Evolutionary conservation across 306 rosid genomes (phyloP).

Genomic region (barrel medic (Medicago truncatula)): MtrunA17r5.0-ANR NC_053047.1:12614501-12615000

Average conservation of each 20-base stretch:
- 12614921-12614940: background rate
- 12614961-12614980: background rate
- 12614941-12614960: background rate
- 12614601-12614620: background rate
- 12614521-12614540: no score
- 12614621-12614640: constrained; percentile 7
- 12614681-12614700: constrained; percentile 30
- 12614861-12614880: background rate
- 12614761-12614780: constrained; percentile 30
- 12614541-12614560: no score
- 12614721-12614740: constrained; percentile 38
- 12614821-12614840: constrained; percentile 34
- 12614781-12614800: constrained; percentile 11
- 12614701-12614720: constrained; percentile 47
- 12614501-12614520: background rate
- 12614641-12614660: constrained; percentile 42
- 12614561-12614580: no score
- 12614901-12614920: background rate
- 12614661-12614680: constrained; percentile 17
- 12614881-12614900: background rate
- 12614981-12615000: background rate
- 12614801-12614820: constrained; percentile 40
- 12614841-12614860: background rate
- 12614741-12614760: constrained; percentile 14
- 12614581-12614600: no score